Percentiles rank a stretch among this genome's conserved stretches.
phyloP scores from a whole-genome alignment of 2,329 filamentous ascomycete species.

The Pseudocercospora fijiensis region DNA sequence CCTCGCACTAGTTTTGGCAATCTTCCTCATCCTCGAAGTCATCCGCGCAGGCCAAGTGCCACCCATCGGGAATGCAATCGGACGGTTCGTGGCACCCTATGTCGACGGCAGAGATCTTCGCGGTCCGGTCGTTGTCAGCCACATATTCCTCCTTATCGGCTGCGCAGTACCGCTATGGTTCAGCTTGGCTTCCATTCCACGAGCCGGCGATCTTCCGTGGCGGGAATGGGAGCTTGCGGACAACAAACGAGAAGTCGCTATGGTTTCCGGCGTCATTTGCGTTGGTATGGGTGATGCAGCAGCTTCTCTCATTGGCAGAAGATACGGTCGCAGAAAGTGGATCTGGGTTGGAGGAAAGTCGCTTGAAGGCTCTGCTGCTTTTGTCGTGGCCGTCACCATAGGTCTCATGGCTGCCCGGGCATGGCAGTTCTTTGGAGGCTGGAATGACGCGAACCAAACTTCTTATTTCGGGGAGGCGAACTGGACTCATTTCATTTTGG shows the following conservation, averaged over 20 bases:
- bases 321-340: conserved; percentile 88
- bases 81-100: conserved; percentile 84
- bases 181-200: conserved; percentile 67
- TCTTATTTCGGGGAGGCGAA: neutral
- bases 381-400: conserved; percentile 72
- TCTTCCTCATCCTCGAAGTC: conserved; percentile 86
- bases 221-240: conserved; percentile 69
- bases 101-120: conserved; percentile 91
- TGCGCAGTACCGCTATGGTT: conserved; percentile 95
- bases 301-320: conserved; percentile 81
- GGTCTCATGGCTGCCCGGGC: conserved; percentile 68
- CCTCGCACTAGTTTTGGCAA: conserved; percentile 71
- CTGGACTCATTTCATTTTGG: conserved; percentile 22
- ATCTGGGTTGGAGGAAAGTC: conserved; percentile 96
- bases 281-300: conserved; percentile 95
- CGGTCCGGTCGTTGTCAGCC: conserved; percentile 90
- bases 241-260: conserved; percentile 68
- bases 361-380: conserved; percentile 80
- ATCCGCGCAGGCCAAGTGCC: conserved; percentile 88
- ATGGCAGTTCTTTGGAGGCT: conserved; percentile 77
- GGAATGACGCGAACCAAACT: conserved; percentile 44
- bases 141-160: conserved; percentile 92
- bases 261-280: conserved; percentile 89
- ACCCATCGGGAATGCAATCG: conserved; percentile 81
- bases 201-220: conserved; percentile 57